A percentile compares a stretch with the other conserved stretches of the same genome.
phyloP scores from a whole-genome alignment of 2,329 filamentous ascomycete genomes.

The Leptographium wingfieldii region DNA sequence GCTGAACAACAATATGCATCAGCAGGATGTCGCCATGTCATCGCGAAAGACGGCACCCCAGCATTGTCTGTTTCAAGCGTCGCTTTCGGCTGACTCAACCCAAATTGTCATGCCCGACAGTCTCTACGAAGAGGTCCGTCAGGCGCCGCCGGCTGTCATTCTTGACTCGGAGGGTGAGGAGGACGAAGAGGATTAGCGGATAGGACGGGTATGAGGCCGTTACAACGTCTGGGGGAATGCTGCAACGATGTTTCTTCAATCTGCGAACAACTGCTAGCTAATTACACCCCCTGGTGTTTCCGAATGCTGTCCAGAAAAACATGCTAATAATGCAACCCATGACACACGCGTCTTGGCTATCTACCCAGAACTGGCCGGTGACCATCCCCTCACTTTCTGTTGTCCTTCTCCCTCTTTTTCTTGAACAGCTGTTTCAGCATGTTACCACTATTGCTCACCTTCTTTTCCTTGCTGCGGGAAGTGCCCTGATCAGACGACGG shows the following conservation, averaged over 20 bases:
- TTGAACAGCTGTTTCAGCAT: constrained; percentile 48
- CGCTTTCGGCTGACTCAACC: constrained; percentile 22
- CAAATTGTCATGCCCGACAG: constrained; percentile 40
- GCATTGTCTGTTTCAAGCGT: neutral
- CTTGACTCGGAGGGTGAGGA: constrained; percentile 27
- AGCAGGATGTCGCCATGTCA: neutral
- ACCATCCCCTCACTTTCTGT: constrained; percentile 15
- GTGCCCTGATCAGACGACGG: neutral
- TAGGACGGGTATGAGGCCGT: neutral
- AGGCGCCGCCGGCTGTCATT: constrained; percentile 23
- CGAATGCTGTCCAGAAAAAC: neutral
- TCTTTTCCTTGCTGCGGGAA: constrained; percentile 19
- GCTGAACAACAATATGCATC: neutral
- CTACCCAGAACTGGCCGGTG: neutral
- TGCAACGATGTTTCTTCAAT: neutral
- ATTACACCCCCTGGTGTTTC: neutral
- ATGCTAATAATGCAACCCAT: neutral
- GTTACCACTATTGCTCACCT: constrained; percentile 21
- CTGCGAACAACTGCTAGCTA: neutral
- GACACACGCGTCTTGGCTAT: neutral
- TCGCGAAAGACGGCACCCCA: neutral
- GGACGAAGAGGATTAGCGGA: neutral
- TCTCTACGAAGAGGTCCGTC: constrained; percentile 26
- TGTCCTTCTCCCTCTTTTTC: constrained; percentile 38
- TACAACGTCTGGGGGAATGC: neutral